These are phyloP conservation scores for Gnomoniopsis sp. DNA, from an alignment of 2,329 filamentous ascomycete species.

Conservation along the genomic window DNA sequence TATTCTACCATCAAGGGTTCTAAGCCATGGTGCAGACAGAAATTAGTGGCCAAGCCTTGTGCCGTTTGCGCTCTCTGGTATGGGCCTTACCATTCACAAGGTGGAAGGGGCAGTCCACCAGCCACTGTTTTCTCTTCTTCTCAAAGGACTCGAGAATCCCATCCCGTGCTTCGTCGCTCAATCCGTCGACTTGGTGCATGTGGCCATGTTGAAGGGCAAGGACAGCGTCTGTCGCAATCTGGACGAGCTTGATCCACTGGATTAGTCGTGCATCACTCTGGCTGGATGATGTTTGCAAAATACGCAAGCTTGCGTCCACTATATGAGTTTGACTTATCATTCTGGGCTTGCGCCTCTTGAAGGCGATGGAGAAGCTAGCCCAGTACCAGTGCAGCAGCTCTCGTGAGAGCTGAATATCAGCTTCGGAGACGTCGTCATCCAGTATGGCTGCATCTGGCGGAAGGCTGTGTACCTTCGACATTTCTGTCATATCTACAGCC, in stretches of 20 bases:
- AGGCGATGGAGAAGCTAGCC: slow-evolving; percentile 1
- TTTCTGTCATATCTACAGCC: neutral
- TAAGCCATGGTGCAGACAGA: neutral
- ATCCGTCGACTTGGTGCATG: neutral
- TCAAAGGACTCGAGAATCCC: slow-evolving; percentile 10
- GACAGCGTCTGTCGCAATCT: slow-evolving; percentile 1
- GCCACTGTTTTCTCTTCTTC: slow-evolving; percentile 6
- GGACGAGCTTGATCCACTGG: slow-evolving; percentile 7
- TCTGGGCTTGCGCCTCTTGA: slow-evolving; percentile 4
- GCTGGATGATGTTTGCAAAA: slow-evolving; percentile 2
- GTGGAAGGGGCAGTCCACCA: slow-evolving; percentile 15
- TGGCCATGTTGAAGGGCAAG: slow-evolving; percentile 3
- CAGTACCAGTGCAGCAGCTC: slow-evolving; percentile 13
- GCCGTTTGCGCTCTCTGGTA: neutral
- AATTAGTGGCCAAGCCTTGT: neutral
- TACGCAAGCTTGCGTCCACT: slow-evolving; percentile 2
- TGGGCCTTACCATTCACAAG: slow-evolving; percentile 9
- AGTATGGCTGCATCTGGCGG: neutral
- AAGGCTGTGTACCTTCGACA: slow-evolving; percentile 1
- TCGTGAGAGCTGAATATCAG: slow-evolving; percentile 4
- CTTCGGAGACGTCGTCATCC: slow-evolving; percentile 4
- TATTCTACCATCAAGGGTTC: slow-evolving; percentile 16
- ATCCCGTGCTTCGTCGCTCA: slow-evolving; percentile 10
- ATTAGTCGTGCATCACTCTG: slow-evolving; percentile 10
- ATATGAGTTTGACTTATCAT: neutral